Conservation (phyloP, 2,329 filamentous ascomycete species). For the Didymella keratinophila region DNA sequence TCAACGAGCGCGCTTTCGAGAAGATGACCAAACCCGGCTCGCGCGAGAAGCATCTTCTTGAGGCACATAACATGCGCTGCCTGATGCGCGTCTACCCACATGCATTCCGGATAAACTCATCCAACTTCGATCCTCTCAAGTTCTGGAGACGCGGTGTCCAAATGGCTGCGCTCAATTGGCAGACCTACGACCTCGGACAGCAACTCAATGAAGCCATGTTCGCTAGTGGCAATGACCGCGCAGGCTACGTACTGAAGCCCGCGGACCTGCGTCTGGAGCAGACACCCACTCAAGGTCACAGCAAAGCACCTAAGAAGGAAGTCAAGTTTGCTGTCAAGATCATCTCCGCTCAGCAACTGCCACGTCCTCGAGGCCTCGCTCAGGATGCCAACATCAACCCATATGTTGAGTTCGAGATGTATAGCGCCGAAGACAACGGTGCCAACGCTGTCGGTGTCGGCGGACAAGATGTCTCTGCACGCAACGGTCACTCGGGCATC, state of each 20-base stretch:
- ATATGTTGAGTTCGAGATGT: constrained; percentile 94
- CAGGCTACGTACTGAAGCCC: constrained; percentile 94
- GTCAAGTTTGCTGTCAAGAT: constrained; percentile 87
- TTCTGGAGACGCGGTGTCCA: constrained; percentile 97
- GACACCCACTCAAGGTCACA: constrained; percentile 56
- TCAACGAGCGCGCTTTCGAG: constrained; percentile 88
- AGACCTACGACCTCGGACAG: constrained; percentile 94
- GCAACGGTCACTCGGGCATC: constrained; percentile 70
- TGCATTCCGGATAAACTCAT: constrained; percentile 79
- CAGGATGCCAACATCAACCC: constrained; percentile 82
- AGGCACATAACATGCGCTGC: constrained; percentile 89
- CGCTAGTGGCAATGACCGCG: constrained; percentile 82
- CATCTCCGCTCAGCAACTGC: constrained; percentile 93
- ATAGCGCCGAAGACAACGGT: constrained; percentile 90
- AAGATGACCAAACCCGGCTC: constrained; percentile 78
- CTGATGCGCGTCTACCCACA: constrained; percentile 91
- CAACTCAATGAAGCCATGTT: constrained; percentile 99
- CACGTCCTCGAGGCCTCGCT: constrained; percentile 78
- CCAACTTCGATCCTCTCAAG: constrained; percentile 91
- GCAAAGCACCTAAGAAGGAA: constrained; percentile 78
- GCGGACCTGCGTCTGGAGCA: constrained; percentile 71
- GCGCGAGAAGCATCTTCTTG: constrained; percentile 78
- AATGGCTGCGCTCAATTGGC: constrained; percentile 98
- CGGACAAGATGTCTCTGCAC: constrained; percentile 69
- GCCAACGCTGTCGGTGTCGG: constrained; percentile 74